A percentile compares a stretch with the other conserved stretches of the same genome.
phyloP scores from a whole-genome alignment of 345 rosid species.

The Balakata baccata region DNA sequence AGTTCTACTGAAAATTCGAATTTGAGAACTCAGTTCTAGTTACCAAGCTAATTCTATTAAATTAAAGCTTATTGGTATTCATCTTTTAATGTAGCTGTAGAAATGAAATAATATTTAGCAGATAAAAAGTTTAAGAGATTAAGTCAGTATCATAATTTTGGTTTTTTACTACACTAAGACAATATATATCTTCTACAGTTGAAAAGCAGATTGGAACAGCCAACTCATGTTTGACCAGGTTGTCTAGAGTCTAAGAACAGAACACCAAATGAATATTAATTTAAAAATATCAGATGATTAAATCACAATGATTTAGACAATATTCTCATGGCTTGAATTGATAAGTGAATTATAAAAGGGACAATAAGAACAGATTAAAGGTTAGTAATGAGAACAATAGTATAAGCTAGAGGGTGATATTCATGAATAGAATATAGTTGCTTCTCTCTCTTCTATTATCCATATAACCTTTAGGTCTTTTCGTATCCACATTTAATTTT shows the following conservation, averaged over 20 bases:
- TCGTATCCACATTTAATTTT: constrained; percentile 17
- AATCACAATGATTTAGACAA: constrained; percentile 15
- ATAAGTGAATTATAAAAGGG: neutral
- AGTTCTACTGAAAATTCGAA: too few relatives aligned
- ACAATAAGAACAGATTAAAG: constrained; percentile 11
- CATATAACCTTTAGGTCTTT: neutral
- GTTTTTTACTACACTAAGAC: neutral
- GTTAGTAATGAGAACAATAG: neutral
- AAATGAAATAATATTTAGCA: too few relatives aligned
- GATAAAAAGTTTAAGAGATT: too few relatives aligned
- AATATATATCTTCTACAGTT: neutral
- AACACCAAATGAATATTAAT: neutral
- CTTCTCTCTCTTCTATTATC: constrained; percentile 45
- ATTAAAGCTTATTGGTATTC: too few relatives aligned
- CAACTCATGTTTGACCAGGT: neutral
- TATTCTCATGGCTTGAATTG: constrained; percentile 11
- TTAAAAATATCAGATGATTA: neutral
- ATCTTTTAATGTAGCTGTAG: too few relatives aligned
- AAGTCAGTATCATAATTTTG: too few relatives aligned
- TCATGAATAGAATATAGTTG: neutral
- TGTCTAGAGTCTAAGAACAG: neutral
- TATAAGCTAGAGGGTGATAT: constrained; percentile 3
- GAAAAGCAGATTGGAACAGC: neutral
- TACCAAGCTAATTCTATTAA: too few relatives aligned
- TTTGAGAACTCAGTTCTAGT: too few relatives aligned